These are phyloP conservation scores for Brassica balearica DNA, from an alignment of 441 rosid genomes.

Conservation along the genomic window DNA sequence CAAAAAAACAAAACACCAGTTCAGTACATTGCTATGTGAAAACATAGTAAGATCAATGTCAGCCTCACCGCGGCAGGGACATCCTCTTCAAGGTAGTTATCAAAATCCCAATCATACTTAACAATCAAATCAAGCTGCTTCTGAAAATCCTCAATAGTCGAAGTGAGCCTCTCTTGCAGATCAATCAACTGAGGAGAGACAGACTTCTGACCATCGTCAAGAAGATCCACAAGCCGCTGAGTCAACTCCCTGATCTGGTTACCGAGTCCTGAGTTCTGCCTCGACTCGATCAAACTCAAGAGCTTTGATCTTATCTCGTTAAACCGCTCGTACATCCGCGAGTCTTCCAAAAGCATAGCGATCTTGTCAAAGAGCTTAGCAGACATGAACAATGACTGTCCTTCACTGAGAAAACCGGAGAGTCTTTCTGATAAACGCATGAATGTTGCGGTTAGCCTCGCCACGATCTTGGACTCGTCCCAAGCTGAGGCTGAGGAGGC, in stretches of 20 bases:
- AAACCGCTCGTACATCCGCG: constrained; percentile 71
- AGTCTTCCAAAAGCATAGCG: constrained; percentile 77
- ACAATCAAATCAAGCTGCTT: constrained; percentile 90
- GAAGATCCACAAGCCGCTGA: constrained; percentile 68
- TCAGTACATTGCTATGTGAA: too few species aligned
- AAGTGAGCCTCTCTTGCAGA: constrained; percentile 78
- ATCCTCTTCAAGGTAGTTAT: constrained; percentile 91
- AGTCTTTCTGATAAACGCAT: constrained; percentile 81
- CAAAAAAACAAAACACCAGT: not conserved
- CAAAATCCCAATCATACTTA: constrained; percentile 96
- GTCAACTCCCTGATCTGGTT: constrained; percentile 76
- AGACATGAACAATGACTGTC: constrained; percentile 76
- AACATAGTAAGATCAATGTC: constrained; percentile 45
- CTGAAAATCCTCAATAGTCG: constrained; percentile 88
- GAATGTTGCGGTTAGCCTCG: constrained; percentile 74
- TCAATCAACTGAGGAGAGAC: constrained; percentile 87
- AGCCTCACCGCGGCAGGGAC: constrained; percentile 97
- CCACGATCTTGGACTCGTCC: constrained; percentile 79
- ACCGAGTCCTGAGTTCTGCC: constrained; percentile 69
- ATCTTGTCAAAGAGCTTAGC: constrained; percentile 86
- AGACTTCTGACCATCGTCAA: constrained; percentile 83
- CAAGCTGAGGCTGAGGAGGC: constrained; percentile 50
- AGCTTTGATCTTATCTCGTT: constrained; percentile 77
- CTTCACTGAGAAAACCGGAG: constrained; percentile 86
- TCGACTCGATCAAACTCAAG: constrained; percentile 72